Conservation (phyloP, 169 alveolate genomes). For the Plasmodium gaboni region DNA sequence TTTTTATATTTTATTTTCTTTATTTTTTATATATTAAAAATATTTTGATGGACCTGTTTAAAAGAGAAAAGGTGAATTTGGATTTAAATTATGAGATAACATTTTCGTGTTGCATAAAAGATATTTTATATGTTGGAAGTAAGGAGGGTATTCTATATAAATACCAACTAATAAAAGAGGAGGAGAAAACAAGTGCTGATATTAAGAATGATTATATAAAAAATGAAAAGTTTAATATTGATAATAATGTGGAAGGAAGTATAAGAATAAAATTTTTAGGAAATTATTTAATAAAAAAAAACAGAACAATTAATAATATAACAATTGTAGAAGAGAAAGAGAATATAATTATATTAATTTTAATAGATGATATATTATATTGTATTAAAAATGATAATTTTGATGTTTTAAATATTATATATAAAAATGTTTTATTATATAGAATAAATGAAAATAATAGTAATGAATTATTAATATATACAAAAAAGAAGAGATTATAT, state of each 20-base stretch:
- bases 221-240: too few relatives aligned
- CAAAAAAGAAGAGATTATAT: constrained; percentile 38
- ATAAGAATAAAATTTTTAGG: neutral
- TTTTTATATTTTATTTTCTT: neutral
- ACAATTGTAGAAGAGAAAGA: constrained; percentile 16
- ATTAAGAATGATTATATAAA: neutral
- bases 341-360: neutral
- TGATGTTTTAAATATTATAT: constrained; percentile 2
- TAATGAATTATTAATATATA: constrained; percentile 17
- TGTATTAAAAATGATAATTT: constrained; percentile 7
- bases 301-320: constrained; percentile 24
- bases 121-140: constrained; percentile 4
- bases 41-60: constrained; percentile 29
- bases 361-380: constrained; percentile 34
- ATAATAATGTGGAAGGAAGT: too few relatives aligned
- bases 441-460: constrained; percentile 18
- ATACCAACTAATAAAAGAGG: neutral
- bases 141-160: constrained; percentile 6
- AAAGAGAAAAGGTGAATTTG: constrained; percentile 6
- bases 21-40: neutral
- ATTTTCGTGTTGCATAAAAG: constrained; percentile 18
- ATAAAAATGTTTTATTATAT: constrained; percentile 5
- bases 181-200: neutral
- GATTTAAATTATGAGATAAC: constrained; percentile 18
- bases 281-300: constrained; percentile 2